Conservation (phyloP, 75 land plant species). For the Cunninghamia lanceolata region DNA sequence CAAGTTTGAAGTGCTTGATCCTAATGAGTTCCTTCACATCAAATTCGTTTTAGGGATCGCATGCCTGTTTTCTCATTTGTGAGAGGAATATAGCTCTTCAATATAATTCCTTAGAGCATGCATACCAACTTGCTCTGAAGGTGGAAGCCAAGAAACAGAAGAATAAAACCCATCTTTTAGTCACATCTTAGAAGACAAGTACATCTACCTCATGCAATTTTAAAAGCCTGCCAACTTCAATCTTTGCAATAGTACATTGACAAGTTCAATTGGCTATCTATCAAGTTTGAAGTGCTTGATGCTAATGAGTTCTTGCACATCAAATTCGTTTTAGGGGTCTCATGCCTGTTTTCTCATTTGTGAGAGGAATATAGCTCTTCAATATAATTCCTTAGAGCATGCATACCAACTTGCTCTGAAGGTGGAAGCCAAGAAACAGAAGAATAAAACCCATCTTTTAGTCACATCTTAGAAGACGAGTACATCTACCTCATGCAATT, state of each 20-base stretch:
- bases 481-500: background rate
- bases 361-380: background rate
- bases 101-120: background rate
- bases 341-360: background rate
- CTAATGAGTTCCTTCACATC: background rate
- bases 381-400: background rate
- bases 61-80: background rate
- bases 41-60: background rate
- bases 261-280: background rate
- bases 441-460: too few relatives aligned
- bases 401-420: background rate
- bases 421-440: background rate
- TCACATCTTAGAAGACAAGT: background rate
- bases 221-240: too few relatives aligned
- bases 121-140: background rate
- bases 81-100: background rate
- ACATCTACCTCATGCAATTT: background rate
- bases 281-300: background rate
- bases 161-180: too few relatives aligned
- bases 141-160: background rate
- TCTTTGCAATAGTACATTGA: too few relatives aligned
- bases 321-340: background rate
- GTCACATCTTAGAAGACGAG: background rate
- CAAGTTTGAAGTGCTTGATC: background rate
- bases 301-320: background rate